phyloP scores from a whole-genome alignment of 1,284 basidiomycete genomes.

The Heterobasidion irregulare region DNA sequence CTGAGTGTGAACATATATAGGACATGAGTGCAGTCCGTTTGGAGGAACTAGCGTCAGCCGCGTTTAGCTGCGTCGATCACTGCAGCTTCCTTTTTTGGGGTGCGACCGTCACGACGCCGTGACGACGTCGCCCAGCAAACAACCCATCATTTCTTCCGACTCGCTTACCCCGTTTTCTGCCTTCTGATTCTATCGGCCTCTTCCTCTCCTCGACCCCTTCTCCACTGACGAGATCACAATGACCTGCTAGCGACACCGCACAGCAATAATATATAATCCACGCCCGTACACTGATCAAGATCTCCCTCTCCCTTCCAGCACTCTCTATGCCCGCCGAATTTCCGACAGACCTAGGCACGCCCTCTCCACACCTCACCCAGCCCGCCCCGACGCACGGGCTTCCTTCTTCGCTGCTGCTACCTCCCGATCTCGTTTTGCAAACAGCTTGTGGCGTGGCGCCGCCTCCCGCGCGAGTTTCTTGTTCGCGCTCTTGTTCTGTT shows the following conservation, averaged over 20 bases:
- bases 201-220: background rate
- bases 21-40: background rate
- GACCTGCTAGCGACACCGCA: background rate
- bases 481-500: conserved; percentile 89
- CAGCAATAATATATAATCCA: background rate
- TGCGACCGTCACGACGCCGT: background rate
- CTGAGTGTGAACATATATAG: background rate
- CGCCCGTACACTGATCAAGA: background rate
- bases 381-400: conserved; percentile 18
- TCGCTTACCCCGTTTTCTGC: background rate
- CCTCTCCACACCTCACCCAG: background rate
- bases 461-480: conserved; percentile 70
- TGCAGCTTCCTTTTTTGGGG: background rate
- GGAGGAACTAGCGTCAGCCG: conserved; percentile 9
- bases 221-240: background rate
- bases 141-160: background rate
- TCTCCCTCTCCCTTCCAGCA: background rate
- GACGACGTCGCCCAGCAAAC: background rate
- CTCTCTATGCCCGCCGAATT: background rate
- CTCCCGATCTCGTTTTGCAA: conserved; percentile 74
- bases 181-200: background rate
- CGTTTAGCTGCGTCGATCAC: conserved; percentile 12
- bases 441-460: conserved; percentile 67
- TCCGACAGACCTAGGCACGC: conserved; percentile 4
- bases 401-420: conserved; percentile 52